A percentile compares a stretch with the other conserved stretches of the same genome.
phyloP scores from a whole-genome alignment of 2,329 filamentous ascomycete genomes.

The Cercospora brassicicola region DNA sequence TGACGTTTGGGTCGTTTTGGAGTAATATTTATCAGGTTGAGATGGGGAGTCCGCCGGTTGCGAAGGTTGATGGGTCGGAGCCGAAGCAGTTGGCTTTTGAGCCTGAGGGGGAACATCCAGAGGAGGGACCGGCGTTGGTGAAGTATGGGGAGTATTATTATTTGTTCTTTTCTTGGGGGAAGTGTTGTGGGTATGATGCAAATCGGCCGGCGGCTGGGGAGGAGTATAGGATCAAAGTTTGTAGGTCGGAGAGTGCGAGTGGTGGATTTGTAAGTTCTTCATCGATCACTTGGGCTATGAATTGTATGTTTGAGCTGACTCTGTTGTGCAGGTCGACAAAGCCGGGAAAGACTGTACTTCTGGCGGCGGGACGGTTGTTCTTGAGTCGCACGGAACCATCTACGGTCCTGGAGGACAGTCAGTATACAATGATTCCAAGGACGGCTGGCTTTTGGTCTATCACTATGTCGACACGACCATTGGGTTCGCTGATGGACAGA shows the following conservation, averaged over 20 bases:
- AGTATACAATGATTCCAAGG: constrained; percentile 52
- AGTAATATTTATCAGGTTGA: constrained; percentile 61
- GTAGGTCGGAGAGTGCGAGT: constrained; percentile 55
- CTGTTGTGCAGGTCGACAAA: constrained; percentile 48
- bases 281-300: constrained; percentile 16
- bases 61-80: constrained; percentile 36
- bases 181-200: constrained; percentile 62
- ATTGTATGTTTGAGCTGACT: background rate
- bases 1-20: constrained; percentile 71
- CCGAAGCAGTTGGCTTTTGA: constrained; percentile 56
- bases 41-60: constrained; percentile 43
- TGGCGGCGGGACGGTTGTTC: constrained; percentile 62
- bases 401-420: constrained; percentile 68
- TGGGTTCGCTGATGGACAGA: constrained; percentile 40
- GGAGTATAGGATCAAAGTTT: constrained; percentile 69
- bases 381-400: constrained; percentile 60
- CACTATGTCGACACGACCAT: constrained; percentile 60
- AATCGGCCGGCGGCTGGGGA: constrained; percentile 54
- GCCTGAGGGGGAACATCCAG: constrained; percentile 51
- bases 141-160: constrained; percentile 61
- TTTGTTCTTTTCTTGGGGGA: constrained; percentile 62
- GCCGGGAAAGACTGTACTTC: constrained; percentile 54
- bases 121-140: constrained; percentile 60
- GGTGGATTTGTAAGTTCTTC: constrained; percentile 51
- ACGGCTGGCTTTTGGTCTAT: constrained; percentile 61